Conservation (phyloP, 169 alveolate species). For the Plasmodium sp. region DNA sequence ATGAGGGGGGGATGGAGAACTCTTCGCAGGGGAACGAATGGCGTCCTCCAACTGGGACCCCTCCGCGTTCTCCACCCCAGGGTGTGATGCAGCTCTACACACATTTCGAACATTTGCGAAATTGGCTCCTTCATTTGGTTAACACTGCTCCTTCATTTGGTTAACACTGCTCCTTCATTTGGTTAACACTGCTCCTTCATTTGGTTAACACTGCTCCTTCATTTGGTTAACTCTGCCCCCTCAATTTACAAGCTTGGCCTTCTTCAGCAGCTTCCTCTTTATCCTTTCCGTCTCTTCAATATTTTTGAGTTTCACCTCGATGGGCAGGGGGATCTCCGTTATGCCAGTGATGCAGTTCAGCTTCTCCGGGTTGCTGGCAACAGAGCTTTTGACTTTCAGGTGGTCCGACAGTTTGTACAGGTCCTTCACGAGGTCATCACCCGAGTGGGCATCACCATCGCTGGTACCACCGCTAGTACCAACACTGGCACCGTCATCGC, state of each 20-base stretch:
- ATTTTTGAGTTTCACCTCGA: slow-evolving; percentile 57
- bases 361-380: slow-evolving; percentile 13
- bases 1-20: background rate
- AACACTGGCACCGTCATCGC: background rate
- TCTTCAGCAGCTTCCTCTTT: slow-evolving; percentile 46
- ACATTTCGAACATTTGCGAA: background rate
- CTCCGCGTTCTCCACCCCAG: too few relatives aligned
- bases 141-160: background rate
- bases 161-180: background rate
- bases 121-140: too few relatives aligned
- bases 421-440: slow-evolving; percentile 5
- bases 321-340: slow-evolving; percentile 52
- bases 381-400: slow-evolving; percentile 32
- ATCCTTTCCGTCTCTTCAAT: slow-evolving; percentile 62
- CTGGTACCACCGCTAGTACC: background rate
- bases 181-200: too few relatives aligned
- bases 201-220: background rate
- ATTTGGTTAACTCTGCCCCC: background rate
- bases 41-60: too few relatives aligned
- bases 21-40: too few relatives aligned
- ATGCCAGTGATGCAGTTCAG: slow-evolving; percentile 64
- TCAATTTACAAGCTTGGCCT: slow-evolving; percentile 23
- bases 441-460: background rate
- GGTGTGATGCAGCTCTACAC: background rate
- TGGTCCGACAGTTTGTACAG: slow-evolving; percentile 58